A percentile compares a stretch with the other conserved stretches of the same genome.
These are phyloP conservation scores for Macaranga tanarius DNA, from an alignment of 441 rosid genomes.

Conservation along the genomic window DNA sequence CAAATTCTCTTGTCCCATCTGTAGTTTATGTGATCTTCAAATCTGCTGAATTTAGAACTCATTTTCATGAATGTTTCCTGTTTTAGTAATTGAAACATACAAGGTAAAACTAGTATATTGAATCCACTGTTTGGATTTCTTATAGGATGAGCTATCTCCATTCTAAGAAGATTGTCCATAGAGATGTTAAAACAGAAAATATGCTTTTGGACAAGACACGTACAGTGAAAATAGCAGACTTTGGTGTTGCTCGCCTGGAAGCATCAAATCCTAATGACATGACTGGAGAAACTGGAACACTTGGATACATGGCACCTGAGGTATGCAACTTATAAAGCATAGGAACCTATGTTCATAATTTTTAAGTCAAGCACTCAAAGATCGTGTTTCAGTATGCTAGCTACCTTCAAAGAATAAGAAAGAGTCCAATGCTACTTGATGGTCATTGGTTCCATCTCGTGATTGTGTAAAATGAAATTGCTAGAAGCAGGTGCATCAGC, in stretches of 20 bases:
- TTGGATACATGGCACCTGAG: slow-evolving; percentile 99
- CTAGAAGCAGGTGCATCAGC: too few species aligned
- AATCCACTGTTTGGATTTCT: slow-evolving; percentile 14
- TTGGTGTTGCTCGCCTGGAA: slow-evolving; percentile 96
- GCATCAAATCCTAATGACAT: slow-evolving; percentile 95
- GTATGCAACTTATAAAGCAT: slow-evolving; percentile 28
- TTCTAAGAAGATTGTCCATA: slow-evolving; percentile 86
- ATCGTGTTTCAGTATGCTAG: too few species aligned
- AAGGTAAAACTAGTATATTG: neutral
- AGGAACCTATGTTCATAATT: neutral
- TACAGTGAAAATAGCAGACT: slow-evolving; percentile 86
- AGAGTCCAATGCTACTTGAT: too few species aligned
- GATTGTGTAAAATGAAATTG: too few species aligned
- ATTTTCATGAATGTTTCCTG: neutral
- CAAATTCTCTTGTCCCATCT: slow-evolving; percentile 18
- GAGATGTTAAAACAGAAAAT: slow-evolving; percentile 97
- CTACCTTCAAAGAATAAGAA: too few species aligned
- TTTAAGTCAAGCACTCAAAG: neutral
- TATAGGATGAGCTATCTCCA: slow-evolving; percentile 92
- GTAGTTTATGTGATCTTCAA: slow-evolving; percentile 14
- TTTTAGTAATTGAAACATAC: neutral
- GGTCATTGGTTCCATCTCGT: too few species aligned
- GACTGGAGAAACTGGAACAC: slow-evolving; percentile 99
- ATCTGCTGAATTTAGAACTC: slow-evolving; percentile 10
- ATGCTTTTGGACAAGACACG: slow-evolving; percentile 89